Evolutionary conservation across 306 rosid species (phyloP).

Genomic region (Luffa acutangula): DNA sequence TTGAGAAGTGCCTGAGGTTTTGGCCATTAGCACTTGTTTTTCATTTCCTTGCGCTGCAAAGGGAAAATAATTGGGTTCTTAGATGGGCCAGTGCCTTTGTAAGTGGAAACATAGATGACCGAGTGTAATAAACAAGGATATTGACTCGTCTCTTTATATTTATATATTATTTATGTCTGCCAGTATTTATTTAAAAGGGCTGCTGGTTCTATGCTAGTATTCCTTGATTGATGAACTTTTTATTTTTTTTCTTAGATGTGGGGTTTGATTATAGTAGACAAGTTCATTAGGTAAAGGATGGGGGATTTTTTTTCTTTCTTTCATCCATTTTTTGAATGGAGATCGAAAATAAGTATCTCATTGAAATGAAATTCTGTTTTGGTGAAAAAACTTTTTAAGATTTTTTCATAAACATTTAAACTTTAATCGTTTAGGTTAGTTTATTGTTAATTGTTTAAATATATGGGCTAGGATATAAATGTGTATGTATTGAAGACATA

Average conservation of each 20-base stretch:
- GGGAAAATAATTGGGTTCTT: conserved; percentile 2
- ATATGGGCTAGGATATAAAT: no score
- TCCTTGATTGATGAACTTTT: neutral
- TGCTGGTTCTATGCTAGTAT: neutral
- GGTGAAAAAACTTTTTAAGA: no score
- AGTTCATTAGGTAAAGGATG: neutral
- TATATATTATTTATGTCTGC: neutral
- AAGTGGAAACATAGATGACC: neutral
- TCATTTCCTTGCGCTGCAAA: neutral
- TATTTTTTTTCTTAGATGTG: neutral
- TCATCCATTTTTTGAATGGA: neutral
- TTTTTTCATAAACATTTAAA: no score
- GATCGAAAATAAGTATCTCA: no score
- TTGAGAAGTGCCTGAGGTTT: conserved; percentile 20
- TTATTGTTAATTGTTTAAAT: no score
- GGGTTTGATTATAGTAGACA: neutral
- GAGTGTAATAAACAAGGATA: neutral
- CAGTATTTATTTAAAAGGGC: neutral
- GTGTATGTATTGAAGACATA: no score
- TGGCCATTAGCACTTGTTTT: conserved; percentile 18
- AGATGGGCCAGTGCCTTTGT: neutral
- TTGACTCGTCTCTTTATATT: neutral
- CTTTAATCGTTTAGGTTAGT: no score
- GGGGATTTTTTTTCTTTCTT: neutral
- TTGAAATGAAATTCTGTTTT: no score